Evolutionary conservation across 805 yeast species (phyloP).

Genomic region (Yamadazyma scolyti): DNA sequence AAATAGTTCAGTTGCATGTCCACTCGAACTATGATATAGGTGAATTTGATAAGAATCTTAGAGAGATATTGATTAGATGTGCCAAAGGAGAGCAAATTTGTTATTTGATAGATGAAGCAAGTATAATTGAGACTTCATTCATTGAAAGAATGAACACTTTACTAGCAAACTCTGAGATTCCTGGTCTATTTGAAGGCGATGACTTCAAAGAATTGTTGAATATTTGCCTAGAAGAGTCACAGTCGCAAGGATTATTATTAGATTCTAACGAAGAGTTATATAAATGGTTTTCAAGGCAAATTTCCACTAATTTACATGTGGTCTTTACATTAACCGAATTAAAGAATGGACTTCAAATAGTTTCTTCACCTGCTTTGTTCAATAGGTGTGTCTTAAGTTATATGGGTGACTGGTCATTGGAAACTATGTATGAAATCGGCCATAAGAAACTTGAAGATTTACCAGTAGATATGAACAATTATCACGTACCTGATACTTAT

Average conservation of each 20-base stretch:
- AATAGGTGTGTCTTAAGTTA: slow-evolving; percentile 85
- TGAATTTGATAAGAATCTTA: slow-evolving; percentile 67
- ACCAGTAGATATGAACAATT: slow-evolving; percentile 52
- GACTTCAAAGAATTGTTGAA: slow-evolving; percentile 52
- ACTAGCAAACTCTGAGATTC: slow-evolving; percentile 90
- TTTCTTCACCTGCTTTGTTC: slow-evolving; percentile 83
- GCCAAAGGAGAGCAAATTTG: slow-evolving; percentile 59
- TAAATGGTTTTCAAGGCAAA: slow-evolving; percentile 67
- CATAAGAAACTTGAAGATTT: slow-evolving; percentile 33
- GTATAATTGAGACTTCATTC: slow-evolving; percentile 70
- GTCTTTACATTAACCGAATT: slow-evolving; percentile 67
- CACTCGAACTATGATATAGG: slow-evolving; percentile 48
- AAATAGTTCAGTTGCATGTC: slow-evolving; percentile 55
- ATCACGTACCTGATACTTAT: slow-evolving; percentile 23
- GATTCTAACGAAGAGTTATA: slow-evolving; percentile 70
- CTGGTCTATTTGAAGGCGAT: slow-evolving; percentile 82
- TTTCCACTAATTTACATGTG: slow-evolving; percentile 74
- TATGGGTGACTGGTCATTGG: slow-evolving; percentile 79
- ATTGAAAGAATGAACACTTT: slow-evolving; percentile 89
- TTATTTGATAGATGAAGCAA: slow-evolving; percentile 77
- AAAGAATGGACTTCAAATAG: slow-evolving; percentile 39
- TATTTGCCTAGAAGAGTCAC: slow-evolving; percentile 54
- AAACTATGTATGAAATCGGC: slow-evolving; percentile 51
- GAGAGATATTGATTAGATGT: slow-evolving; percentile 45
- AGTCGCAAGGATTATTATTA: slow-evolving; percentile 56